Percentiles rank a stretch among this genome's conserved stretches.
Conservation (phyloP, 2,329 filamentous ascomycete species). For the Botrytis porri region DNA sequence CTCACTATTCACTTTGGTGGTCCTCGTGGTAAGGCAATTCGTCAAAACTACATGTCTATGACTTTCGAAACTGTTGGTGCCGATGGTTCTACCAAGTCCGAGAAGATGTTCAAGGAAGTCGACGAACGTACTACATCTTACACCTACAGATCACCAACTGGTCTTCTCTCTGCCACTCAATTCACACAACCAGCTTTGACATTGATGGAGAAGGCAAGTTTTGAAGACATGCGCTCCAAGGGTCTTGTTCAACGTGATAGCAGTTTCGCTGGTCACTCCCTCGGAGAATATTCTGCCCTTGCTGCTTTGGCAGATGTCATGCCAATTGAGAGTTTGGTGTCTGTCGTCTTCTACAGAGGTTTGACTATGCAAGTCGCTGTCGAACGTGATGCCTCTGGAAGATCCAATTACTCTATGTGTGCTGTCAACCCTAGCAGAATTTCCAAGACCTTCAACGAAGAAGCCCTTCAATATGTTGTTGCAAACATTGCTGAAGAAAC, state of each 20-base stretch:
- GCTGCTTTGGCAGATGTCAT: conserved; percentile 96
- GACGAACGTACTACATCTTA: conserved; percentile 90
- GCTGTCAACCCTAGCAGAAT: conserved; percentile 98
- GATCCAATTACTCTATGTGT: conserved; percentile 99
- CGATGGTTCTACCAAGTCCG: conserved; percentile 92
- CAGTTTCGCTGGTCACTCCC: conserved; percentile 95
- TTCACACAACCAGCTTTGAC: conserved; percentile 98
- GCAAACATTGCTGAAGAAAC: conserved; percentile 93
- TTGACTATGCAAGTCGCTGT: conserved; percentile 99
- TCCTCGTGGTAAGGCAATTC: conserved; percentile 92
- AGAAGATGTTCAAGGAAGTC: conserved; percentile 99
- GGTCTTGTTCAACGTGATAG: conserved; percentile 93
- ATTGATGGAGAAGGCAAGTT: conserved; percentile 99
- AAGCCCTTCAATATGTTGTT: conserved; percentile 93
- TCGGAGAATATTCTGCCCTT: conserved; percentile 96
- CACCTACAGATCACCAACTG: conserved; percentile 93
- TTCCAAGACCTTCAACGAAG: conserved; percentile 97
- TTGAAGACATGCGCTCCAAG: conserved; percentile 98
- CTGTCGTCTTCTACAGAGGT: conserved; percentile 98
- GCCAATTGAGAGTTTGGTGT: conserved; percentile 98
- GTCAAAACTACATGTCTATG: conserved; percentile 99
- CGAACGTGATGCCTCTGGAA: conserved; percentile 86
- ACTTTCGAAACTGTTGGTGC: conserved; percentile 96
- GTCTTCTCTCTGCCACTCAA: conserved; percentile 92
- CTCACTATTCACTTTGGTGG: conserved; percentile 98